Conservation (phyloP, 257 asterid species). For the Ocimum tenuiflorum region DNA sequence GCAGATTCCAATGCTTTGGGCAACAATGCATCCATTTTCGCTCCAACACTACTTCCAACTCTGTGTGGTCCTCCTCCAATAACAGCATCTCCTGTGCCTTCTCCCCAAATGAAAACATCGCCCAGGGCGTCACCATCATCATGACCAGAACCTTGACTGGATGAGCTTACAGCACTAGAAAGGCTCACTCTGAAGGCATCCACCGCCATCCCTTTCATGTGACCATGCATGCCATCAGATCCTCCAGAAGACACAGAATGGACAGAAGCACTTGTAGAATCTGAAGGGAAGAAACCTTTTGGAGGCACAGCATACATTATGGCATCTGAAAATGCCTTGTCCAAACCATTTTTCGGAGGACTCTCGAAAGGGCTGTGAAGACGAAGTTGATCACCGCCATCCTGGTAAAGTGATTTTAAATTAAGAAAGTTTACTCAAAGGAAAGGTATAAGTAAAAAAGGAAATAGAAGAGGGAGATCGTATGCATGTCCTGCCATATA, state of each 20-base stretch:
- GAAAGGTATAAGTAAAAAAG: background rate
- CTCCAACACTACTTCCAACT: conserved; percentile 47
- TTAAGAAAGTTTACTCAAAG: conserved; percentile 6
- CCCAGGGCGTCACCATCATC: conserved; percentile 98
- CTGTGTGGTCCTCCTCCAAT: conserved; percentile 82
- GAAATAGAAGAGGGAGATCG: background rate
- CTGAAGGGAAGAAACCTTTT: conserved; percentile 78
- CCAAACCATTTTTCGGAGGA: conserved; percentile 81
- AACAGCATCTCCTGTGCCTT: conserved; percentile 85
- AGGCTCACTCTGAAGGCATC: conserved; percentile 97
- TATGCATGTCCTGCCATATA: conserved; percentile 4
- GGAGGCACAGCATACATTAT: conserved; percentile 72
- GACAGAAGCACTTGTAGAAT: conserved; percentile 74
- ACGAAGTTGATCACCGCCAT: conserved; percentile 70
- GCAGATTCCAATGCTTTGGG: conserved; percentile 97
- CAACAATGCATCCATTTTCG: conserved; percentile 66
- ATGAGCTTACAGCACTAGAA: conserved; percentile 98
- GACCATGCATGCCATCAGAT: conserved; percentile 80
- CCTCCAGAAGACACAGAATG: conserved; percentile 86
- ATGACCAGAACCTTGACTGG: conserved; percentile 99
- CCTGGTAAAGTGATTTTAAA: conserved; percentile 43
- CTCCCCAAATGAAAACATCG: conserved; percentile 99
- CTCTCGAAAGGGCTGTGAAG: conserved; percentile 85
- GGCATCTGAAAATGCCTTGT: conserved; percentile 74
- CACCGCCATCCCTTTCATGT: conserved; percentile 63